A percentile compares a stretch with the other conserved stretches of the same genome.
These are phyloP conservation scores for Boletus patriciae DNA, from an alignment of 768 basidiomycete genomes.

Conservation along the genomic window DNA sequence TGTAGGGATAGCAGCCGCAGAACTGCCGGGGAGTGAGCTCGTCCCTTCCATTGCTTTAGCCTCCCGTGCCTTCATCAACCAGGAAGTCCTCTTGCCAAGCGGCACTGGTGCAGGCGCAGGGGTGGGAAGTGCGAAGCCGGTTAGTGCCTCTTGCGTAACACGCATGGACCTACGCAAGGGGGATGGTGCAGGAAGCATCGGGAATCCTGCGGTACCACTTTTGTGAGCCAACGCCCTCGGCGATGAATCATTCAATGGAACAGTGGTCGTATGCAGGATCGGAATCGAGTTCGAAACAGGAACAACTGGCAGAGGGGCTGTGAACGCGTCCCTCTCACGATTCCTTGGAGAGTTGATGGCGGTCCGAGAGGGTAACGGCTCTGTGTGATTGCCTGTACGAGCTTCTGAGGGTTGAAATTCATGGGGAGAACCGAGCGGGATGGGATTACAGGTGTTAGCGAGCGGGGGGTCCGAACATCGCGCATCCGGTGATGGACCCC, in stretches of 20 bases:
- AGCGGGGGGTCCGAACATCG: slow-evolving; percentile 29
- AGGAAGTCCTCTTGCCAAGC: slow-evolving; percentile 70
- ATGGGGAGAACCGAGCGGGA: slow-evolving; percentile 40
- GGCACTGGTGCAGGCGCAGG: slow-evolving; percentile 39
- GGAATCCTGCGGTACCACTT: slow-evolving; percentile 47
- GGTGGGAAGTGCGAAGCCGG: slow-evolving; percentile 33
- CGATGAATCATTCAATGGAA: slow-evolving; percentile 39
- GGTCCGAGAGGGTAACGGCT: slow-evolving; percentile 17
- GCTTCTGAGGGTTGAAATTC: slow-evolving; percentile 2
- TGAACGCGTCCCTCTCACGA: slow-evolving; percentile 23
- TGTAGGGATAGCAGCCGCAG: not conserved
- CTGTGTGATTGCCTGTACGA: slow-evolving; percentile 14
- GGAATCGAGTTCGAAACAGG: slow-evolving; percentile 11
- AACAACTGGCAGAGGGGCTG: slow-evolving; percentile 22
- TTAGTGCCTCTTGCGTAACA: slow-evolving; percentile 45
- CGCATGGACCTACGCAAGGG: slow-evolving; percentile 70
- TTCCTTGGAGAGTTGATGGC: slow-evolving; percentile 2
- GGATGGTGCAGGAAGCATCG: slow-evolving; percentile 65
- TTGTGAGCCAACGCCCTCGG: slow-evolving; percentile 37
- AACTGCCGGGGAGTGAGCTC: slow-evolving; percentile 28
- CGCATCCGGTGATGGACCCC: slow-evolving; percentile 17
- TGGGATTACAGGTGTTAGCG: slow-evolving; percentile 38
- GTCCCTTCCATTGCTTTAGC: slow-evolving; percentile 62
- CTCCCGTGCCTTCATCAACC: slow-evolving; percentile 77
- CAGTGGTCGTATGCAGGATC: slow-evolving; percentile 21